Base-by-base conservation (phyloP, 2,329 filamentous ascomycete species). In the Colletotrichum siamense region DNA sequence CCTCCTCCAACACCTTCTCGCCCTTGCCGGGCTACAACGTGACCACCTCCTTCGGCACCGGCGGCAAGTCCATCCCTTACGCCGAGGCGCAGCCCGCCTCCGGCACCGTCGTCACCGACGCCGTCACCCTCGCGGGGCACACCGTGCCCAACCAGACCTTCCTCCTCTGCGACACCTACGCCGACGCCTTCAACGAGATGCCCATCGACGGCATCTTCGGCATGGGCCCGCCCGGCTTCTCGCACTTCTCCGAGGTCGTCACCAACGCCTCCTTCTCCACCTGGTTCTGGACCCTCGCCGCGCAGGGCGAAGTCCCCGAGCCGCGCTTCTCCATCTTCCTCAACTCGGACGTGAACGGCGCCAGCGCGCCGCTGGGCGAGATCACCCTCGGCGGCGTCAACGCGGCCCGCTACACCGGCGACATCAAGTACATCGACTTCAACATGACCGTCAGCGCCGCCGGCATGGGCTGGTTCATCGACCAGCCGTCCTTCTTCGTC, bases 301-400 rank as follows among this genome's bases (percentile, higher is more conserved):
- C 79, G 9, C 77, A 68, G 12, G 81, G 80, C 6, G 73, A 81
- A 44, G 75, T 84, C 9, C 79, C 79, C 2, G 77, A 78, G 3
- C 77, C 81, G 1, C 76, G 82, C 6, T 84, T 84, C 71, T 80
- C 81, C 39, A 78, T 84, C 52, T 82, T 81, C 62, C 78, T 80
- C 24, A 77, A 81, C 18, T 74, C 80, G 0, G 79, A 77, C 44
- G 22, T 79, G 44, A 30, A 32, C 13, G 76, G 75, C 24, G 18
- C 26, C 12, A 76, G 75, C 22, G 32, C 69, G 8, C 81, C 77
- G 1, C 44, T 22, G 44, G 81, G 80, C 1, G 78, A 83, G 77
- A 73, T 85, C 63, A 85, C 83, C 0, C 79, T 86, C 2, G 84
- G 84, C 32, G 84, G 83, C 34, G 75, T 80, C 30, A 83, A 85